Evolutionary conservation across 768 basidiomycete species (phyloP), one percentile per base, ranked within the genome.

Genomic region (Agaricus sinodeliciosus): DNA sequence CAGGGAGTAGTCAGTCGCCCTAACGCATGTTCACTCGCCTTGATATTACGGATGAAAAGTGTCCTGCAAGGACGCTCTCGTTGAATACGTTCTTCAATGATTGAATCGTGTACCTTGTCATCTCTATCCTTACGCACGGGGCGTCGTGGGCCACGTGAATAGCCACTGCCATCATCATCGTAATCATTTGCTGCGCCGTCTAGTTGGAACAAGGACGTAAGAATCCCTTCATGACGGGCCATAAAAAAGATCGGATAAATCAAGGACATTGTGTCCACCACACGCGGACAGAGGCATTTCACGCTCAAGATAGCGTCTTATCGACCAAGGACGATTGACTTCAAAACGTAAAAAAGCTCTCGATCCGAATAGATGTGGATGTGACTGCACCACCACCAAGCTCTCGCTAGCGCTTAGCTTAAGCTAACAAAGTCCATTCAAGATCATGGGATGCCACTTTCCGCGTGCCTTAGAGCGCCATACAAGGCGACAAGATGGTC

Each of bases 41-140:
- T 96, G 63, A 99, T 91, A 66, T 99, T 99, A 61, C 96, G 84
- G 59, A 98, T 94, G 65, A 99, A 99, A 31, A 99, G 72, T 3
- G 94, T 97, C 49, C 96, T 81, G 69, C 96, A 97, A 1, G 93
- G 93, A 60, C 93, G 78, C 74, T 99, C 95, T 58, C 89, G 84
- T 66, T 91, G 85, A 60, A 94, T 89, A 57, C 95, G 85, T 66
- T 94, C 90, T 77, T 93, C 91, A 72, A 95, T 94, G 57, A 93
- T 85, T 36, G 87, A 87, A 63, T 88, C 86, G 76, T 91, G 91
- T 40, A 88, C 81, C 70, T 92, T 90, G 73, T 90, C 90, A 69
- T 91, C 87, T 72, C 81, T 80, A 68, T 89, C 87, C 66, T 86
- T 86, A 59, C 85, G 84, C 44, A 73, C 61, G 51, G 72, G 73